phyloP scores from a whole-genome alignment of 1,284 basidiomycete species.

The Sporisorium exsertum region DNA sequence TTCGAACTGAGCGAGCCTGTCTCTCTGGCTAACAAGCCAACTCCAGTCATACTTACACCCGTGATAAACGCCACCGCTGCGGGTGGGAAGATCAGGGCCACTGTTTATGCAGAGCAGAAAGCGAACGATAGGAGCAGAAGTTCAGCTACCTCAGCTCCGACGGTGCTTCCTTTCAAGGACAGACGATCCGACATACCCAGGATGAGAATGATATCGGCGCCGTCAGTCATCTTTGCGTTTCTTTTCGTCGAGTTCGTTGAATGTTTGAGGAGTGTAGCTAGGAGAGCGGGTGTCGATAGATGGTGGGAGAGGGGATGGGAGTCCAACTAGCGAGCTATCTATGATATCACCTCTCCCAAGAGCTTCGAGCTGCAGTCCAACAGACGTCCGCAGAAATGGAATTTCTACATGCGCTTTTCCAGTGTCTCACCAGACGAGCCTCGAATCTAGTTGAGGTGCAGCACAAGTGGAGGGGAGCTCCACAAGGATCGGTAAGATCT shows the following conservation, averaged over 20 bases:
- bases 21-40: neutral
- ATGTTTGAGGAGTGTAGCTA: neutral
- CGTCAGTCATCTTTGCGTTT: constrained; percentile 29
- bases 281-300: neutral
- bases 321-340: neutral
- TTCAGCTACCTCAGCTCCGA: neutral
- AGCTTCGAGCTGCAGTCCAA: constrained; percentile 4
- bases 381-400: neutral
- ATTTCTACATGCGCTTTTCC: neutral
- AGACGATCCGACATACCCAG: constrained; percentile 35
- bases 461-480: constrained; percentile 13
- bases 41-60: constrained; percentile 69
- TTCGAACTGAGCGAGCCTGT: neutral
- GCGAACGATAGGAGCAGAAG: neutral
- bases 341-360: constrained; percentile 6
- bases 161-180: neutral
- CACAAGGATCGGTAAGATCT: no score
- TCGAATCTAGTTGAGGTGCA: constrained; percentile 3
- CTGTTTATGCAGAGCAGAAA: constrained; percentile 8
- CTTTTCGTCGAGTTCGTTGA: neutral
- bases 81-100: constrained; percentile 77
- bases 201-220: constrained; percentile 48
- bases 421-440: neutral
- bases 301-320: neutral
- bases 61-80: constrained; percentile 78